Evolutionary conservation across 2,329 filamentous ascomycete genomes (phyloP).

Genomic region (Shiraia sp.): DNA sequence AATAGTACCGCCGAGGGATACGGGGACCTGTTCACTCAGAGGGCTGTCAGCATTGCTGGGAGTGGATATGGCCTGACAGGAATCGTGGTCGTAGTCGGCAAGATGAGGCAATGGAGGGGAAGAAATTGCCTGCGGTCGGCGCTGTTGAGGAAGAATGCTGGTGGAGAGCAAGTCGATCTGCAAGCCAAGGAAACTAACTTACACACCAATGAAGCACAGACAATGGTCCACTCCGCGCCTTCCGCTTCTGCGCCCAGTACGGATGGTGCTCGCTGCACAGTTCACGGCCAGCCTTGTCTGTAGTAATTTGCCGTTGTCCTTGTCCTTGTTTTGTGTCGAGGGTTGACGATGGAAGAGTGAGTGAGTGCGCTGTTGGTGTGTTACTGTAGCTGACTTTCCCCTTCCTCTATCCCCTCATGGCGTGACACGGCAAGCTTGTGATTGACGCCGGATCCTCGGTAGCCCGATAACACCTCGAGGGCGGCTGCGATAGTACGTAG

Average conservation of each 20-base stretch:
- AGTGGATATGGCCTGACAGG: conserved; percentile 12
- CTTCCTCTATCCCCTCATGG: too few relatives aligned
- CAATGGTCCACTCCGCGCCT: conserved; percentile 4
- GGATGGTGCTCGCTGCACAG: background rate
- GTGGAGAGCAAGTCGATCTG: conserved; percentile 13
- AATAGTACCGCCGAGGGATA: conserved; percentile 1
- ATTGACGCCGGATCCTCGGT: too few relatives aligned
- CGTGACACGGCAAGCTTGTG: too few relatives aligned
- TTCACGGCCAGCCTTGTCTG: conserved; percentile 1
- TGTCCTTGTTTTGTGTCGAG: too few relatives aligned
- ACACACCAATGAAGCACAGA: background rate
- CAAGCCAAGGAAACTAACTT: conserved; percentile 7
- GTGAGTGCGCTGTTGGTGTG: too few relatives aligned
- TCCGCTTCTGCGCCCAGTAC: conserved; percentile 1
- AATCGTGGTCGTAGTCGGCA: conserved; percentile 14
- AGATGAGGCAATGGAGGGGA: conserved; percentile 12
- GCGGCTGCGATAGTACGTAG: background rate
- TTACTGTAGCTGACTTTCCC: too few relatives aligned
- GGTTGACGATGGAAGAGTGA: too few relatives aligned
- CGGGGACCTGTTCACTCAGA: conserved; percentile 16
- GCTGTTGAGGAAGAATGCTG: conserved; percentile 30
- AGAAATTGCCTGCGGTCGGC: conserved; percentile 8
- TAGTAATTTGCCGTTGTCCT: background rate
- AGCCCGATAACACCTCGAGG: too few relatives aligned
- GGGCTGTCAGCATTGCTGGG: conserved; percentile 26